Evolutionary conservation across 1,284 basidiomycete species (phyloP).

Genomic region (Pseudozyma sp.): DNA sequence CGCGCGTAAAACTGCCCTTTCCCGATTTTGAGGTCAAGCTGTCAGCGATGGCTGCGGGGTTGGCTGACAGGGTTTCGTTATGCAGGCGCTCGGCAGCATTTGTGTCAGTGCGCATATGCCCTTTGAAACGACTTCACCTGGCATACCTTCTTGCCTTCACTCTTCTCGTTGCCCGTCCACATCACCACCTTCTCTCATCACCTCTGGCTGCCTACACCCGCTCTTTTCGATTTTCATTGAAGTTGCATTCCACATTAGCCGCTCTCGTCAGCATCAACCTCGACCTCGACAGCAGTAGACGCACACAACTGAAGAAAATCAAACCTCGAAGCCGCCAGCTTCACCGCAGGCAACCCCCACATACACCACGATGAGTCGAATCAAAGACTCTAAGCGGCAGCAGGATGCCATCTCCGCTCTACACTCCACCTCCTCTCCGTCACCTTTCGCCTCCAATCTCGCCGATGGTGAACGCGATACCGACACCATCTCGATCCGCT

Average conservation of each 20-base stretch:
- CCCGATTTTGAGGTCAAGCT: no score
- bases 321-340: no score
- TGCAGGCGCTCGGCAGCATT: neutral
- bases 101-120: neutral
- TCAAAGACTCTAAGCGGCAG: constrained; percentile 5
- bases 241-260: no score
- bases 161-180: neutral
- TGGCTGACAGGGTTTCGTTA: neutral
- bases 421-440: neutral
- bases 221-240: no score
- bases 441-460: neutral
- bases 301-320: no score
- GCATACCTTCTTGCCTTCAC: neutral
- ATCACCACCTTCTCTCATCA: neutral
- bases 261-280: no score
- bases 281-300: no score
- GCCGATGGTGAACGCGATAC: constrained; percentile 9
- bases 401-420: constrained; percentile 11
- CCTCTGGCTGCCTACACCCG: no score
- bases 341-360: no score
- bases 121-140: neutral
- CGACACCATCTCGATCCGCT: constrained; percentile 42
- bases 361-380: constrained; percentile 18
- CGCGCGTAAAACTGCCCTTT: no score
- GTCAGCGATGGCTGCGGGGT: no score